Percentiles rank a stretch among this genome's conserved stretches.
Evolutionary conservation across 2,329 filamentous ascomycete species (phyloP).

Genomic region (Xenoacremonium recifei): DNA sequence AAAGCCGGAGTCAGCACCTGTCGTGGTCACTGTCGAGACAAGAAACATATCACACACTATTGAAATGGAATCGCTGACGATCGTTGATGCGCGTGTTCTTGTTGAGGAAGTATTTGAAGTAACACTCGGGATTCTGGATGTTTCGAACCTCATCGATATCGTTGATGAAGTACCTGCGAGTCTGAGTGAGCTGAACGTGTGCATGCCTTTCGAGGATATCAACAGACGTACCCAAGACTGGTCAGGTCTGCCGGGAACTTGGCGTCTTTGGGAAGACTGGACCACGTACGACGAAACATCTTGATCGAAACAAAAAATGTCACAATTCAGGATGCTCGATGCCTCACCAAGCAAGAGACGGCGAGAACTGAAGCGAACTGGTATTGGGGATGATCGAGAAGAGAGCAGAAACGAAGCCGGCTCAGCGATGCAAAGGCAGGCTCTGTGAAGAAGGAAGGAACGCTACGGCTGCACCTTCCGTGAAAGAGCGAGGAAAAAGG

Average conservation of each 20-base stretch:
- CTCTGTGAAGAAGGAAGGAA: no score
- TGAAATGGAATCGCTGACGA: slow-evolving; percentile 70
- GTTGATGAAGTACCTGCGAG: slow-evolving; percentile 72
- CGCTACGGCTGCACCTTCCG: no score
- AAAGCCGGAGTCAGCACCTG: background rate
- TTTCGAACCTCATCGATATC: slow-evolving; percentile 71
- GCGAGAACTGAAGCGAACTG: no score
- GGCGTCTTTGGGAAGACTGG: slow-evolving; percentile 68
- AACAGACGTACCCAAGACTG: slow-evolving; percentile 62
- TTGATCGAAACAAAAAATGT: no score
- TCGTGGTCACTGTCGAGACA: background rate
- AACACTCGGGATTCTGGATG: slow-evolving; percentile 63
- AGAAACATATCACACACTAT: slow-evolving; percentile 52
- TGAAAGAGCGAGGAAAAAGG: no score
- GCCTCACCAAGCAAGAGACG: no score
- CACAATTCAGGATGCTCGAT: no score
- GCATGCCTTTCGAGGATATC: background rate
- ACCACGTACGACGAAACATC: slow-evolving; percentile 73
- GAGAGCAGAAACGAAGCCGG: no score
- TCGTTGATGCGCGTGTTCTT: slow-evolving; percentile 77
- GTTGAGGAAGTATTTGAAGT: slow-evolving; percentile 73
- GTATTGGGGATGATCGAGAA: no score
- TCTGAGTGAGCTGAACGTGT: background rate
- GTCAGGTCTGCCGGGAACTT: slow-evolving; percentile 64
- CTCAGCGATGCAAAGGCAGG: no score